Percentiles rank a stretch among this genome's conserved stretches.
Evolutionary conservation across 345 rosid genomes (phyloP).

Genomic region (Boechera retrofracta): DNA sequence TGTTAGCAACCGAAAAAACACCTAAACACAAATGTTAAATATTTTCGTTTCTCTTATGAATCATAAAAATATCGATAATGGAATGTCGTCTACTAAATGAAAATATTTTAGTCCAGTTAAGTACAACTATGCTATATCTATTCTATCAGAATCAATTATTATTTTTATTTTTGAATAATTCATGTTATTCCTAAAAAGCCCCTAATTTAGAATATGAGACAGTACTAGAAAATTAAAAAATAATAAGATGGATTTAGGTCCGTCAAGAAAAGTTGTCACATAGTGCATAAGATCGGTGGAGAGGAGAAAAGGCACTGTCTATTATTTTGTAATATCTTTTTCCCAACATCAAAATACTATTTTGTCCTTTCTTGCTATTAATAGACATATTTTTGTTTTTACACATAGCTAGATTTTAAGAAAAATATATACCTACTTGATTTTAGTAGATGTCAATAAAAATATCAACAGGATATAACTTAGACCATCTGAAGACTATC

Average conservation of each 20-base stretch:
- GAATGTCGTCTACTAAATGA: not conserved
- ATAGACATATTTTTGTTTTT: not conserved
- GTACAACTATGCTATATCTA: not conserved
- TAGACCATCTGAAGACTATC: not conserved
- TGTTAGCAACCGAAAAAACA: no score
- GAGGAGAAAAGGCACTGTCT: not conserved
- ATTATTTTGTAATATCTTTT: slow-evolving; percentile 16
- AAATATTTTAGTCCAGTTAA: not conserved
- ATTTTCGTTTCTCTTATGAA: no score
- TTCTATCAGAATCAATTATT: not conserved
- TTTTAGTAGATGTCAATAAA: not conserved
- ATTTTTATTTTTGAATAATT: not conserved
- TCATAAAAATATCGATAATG: not conserved
- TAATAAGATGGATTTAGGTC: not conserved
- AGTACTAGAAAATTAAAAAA: not conserved
- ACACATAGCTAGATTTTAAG: not conserved
- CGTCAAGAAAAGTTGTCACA: slow-evolving; percentile 15
- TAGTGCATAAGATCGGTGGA: slow-evolving; percentile 21
- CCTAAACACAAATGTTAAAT: no score
- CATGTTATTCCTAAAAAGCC: not conserved
- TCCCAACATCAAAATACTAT: not conserved
- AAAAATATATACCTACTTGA: not conserved
- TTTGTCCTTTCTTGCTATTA: slow-evolving; percentile 6
- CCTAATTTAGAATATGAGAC: not conserved
- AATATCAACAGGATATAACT: not conserved